Conservation (phyloP, 179 eudicot genomes). For the Heliamphora ciliata region DNA sequence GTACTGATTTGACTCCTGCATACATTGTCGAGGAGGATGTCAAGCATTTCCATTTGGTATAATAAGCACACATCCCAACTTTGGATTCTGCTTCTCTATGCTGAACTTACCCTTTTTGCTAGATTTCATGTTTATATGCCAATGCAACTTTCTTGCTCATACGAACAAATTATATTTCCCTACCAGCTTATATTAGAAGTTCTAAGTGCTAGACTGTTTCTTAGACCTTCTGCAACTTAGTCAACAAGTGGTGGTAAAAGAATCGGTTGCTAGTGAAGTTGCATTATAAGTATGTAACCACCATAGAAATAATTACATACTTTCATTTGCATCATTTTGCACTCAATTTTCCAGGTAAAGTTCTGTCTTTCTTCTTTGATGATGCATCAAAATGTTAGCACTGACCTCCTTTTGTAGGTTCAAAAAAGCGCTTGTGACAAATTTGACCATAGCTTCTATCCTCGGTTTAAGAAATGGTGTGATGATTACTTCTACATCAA, state of each 20-base stretch:
- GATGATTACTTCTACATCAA: slow-evolving; percentile 93
- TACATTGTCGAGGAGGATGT: slow-evolving; percentile 97
- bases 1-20: slow-evolving; percentile 91
- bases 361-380: slow-evolving; percentile 4
- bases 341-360: not conserved
- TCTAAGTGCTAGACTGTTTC: not conserved
- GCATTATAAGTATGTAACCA: not conserved
- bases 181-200: not conserved
- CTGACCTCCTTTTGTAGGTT: slow-evolving; percentile 42
- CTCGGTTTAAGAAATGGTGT: slow-evolving; percentile 98
- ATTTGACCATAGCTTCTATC: slow-evolving; percentile 80
- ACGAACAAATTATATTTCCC: not conserved
- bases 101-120: not conserved
- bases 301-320: not conserved
- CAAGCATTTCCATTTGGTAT: slow-evolving; percentile 88
- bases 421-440: slow-evolving; percentile 93
- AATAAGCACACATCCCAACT: slow-evolving; percentile 5
- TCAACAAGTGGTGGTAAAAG: not conserved
- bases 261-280: slow-evolving; percentile 2
- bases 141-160: not conserved
- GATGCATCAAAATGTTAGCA: not conserved
- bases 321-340: not conserved
- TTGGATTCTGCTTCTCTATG: not conserved
- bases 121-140: not conserved
- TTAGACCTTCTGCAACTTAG: not conserved